Conservation (phyloP, 2,329 filamentous ascomycete species). For the Calonectria leucothoes region DNA sequence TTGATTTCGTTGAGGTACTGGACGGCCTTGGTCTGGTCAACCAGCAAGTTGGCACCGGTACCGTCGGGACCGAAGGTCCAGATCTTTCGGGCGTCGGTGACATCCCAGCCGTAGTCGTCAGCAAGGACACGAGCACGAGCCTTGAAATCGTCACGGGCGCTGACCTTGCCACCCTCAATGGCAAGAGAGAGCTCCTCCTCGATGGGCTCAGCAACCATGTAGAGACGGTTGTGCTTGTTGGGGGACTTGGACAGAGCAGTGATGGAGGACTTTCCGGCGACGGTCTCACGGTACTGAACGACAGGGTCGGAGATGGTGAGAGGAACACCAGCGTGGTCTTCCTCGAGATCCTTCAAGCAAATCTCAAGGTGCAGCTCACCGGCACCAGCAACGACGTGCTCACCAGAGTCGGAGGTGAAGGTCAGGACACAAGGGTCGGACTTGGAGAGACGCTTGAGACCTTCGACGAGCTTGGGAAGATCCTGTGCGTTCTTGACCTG, state of each 20-base stretch:
- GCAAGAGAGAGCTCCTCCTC: constrained; percentile 90
- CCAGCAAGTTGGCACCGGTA: constrained; percentile 95
- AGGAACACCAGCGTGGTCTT: constrained; percentile 98
- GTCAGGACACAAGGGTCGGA: constrained; percentile 98
- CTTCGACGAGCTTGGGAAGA: constrained; percentile 99
- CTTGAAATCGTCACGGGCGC: constrained; percentile 98
- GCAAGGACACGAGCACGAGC: constrained; percentile 94
- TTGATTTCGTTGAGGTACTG: constrained; percentile 99
- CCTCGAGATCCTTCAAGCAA: constrained; percentile 99
- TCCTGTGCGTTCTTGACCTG: constrained; percentile 99
- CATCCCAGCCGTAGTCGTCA: constrained; percentile 98
- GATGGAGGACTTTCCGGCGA: constrained; percentile 86
- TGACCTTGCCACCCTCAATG: constrained; percentile 93
- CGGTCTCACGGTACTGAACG: constrained; percentile 98
- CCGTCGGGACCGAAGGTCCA: constrained; percentile 99
- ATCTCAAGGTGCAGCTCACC: constrained; percentile 99
- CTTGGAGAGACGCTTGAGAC: constrained; percentile 99
- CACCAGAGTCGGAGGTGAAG: constrained; percentile 88
- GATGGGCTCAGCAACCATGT: constrained; percentile 92
- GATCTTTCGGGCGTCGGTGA: constrained; percentile 99
- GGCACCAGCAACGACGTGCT: constrained; percentile 98
- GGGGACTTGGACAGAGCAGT: constrained; percentile 98
- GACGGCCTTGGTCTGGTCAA: constrained; percentile 99
- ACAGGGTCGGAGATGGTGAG: constrained; percentile 98
- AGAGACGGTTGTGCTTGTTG: constrained; percentile 99